Base-by-base conservation (phyloP, 2,329 filamentous ascomycete species). In the Fusarium dlaminii region DNA sequence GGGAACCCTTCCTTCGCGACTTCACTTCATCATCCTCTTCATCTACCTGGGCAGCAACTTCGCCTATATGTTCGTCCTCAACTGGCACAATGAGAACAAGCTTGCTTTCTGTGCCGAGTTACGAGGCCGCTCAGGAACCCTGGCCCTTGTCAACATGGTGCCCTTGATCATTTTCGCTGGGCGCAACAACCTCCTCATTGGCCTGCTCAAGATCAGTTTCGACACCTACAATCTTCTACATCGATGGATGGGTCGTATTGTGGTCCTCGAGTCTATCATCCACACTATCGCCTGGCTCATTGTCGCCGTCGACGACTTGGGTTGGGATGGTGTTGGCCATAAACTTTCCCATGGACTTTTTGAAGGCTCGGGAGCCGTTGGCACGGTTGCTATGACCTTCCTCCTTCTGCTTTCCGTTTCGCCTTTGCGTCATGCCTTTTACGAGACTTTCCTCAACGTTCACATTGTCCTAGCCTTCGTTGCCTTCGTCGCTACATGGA, bases 151-250 rank as follows among this genome's bases (percentile, higher is more conserved):
- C 78, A 99, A 98, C 84, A 93, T 98, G 90, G 90, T 99, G 37
- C 95, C 96, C 10, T 90, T 98, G 36, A 89, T 98, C 78, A 89
- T 98, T 73, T 90, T 98, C 65, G 95, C 95, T 18, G 91, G 94
- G 40, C 93, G 96, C 80, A 98, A 98, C 86, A 99, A 98, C 84
- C 94, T 94, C 14, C 86, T 98, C 55, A 98, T 98, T 79, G 82
- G 87, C 8, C 82, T 97, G 39, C 88, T 98, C 65, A 90, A 92
- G 77, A 92, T 98, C 81, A 96, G 94, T 82, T 99, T 98, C 84
- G 96, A 98, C 82, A 97, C 95, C 2, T 98, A 97, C 87, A 98
- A 98, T 81, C 90, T 86, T 14, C 78, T 86, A n/a, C 84, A 86
- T 70, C 83, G 94, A 73, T 96, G 94, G 93, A 88, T 94, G 73